These are phyloP conservation scores for Xeromyces bisporus DNA, from an alignment of 495 filamentous ascomycete species.

Conservation along the genomic window DNA sequence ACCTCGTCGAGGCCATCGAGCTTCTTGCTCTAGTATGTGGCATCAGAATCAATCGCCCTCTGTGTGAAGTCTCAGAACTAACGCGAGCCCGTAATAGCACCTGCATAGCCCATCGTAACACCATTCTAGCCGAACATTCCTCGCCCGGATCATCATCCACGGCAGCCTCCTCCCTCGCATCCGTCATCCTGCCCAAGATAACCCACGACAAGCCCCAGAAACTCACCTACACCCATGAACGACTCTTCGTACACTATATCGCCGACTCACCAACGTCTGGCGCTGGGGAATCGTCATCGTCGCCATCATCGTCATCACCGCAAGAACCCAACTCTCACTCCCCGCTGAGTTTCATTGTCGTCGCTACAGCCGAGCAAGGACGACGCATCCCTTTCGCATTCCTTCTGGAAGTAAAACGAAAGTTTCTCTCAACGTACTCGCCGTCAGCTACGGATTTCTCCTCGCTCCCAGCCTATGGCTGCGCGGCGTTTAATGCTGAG, in stretches of 20 bases:
- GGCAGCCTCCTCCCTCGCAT: conserved; percentile 68
- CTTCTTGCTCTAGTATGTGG: conserved; percentile 67
- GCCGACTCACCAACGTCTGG: conserved; percentile 59
- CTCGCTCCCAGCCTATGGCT: conserved; percentile 72
- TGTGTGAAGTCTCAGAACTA: not conserved
- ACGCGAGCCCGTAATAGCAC: conserved; percentile 37
- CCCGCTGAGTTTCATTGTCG: conserved; percentile 71
- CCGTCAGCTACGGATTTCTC: conserved; percentile 56
- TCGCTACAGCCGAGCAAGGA: conserved; percentile 59
- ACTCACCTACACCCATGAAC: conserved; percentile 81
- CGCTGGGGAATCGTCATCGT: conserved; percentile 11
- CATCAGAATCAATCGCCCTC: not conserved
- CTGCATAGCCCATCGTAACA: conserved; percentile 79
- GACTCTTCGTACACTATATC: conserved; percentile 91
- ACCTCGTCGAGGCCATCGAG: conserved; percentile 60
- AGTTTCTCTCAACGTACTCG: conserved; percentile 61
- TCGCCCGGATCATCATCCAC: conserved; percentile 51
- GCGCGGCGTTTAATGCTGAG: conserved; percentile 65
- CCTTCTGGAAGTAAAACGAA: conserved; percentile 77
- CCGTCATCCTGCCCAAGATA: conserved; percentile 93
- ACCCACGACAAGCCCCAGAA: conserved; percentile 63
- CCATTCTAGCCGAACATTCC: conserved; percentile 84
- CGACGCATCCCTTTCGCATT: conserved; percentile 86
- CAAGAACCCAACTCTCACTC: conserved; percentile 40
- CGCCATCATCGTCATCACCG: not conserved